phyloP scores from a whole-genome alignment of 75 land plant genomes.

The Cupressus sempervirens region DNA sequence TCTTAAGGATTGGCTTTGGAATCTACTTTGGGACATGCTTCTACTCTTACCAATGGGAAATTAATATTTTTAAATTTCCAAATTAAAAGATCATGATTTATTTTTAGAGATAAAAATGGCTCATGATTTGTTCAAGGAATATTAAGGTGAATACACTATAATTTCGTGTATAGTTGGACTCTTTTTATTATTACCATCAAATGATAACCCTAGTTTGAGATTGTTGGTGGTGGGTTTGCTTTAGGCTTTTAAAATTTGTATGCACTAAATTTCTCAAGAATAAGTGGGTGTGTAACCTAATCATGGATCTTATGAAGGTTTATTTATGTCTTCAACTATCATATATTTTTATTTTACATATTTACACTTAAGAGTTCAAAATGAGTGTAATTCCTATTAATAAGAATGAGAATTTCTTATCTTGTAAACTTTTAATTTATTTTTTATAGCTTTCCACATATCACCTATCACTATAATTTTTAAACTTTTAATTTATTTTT shows the following conservation, averaged over 20 bases:
- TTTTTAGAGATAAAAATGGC: no score
- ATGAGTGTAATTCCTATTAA: not conserved
- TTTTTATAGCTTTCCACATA: not conserved
- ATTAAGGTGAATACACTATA: no score
- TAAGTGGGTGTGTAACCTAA: not conserved
- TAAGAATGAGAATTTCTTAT: not conserved
- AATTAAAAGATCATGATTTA: no score
- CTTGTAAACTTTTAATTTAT: no score
- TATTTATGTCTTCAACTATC: not conserved
- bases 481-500: not conserved
- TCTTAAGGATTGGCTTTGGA: no score
- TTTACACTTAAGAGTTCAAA: not conserved
- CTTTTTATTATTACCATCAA: not conserved
- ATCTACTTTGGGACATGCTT: no score
- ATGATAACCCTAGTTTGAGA: no score
- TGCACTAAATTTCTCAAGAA: not conserved
- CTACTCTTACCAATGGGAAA: no score
- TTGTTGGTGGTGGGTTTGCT: not conserved
- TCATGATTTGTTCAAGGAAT: no score
- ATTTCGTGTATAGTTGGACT: not conserved
- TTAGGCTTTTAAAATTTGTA: not conserved
- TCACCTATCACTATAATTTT: not conserved
- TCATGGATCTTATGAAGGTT: not conserved
- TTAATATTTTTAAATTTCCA: no score
- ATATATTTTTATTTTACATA: not conserved